These are phyloP conservation scores for Cucumis variabilis DNA, from an alignment of 331 rosid species.

Conservation along the genomic window DNA sequence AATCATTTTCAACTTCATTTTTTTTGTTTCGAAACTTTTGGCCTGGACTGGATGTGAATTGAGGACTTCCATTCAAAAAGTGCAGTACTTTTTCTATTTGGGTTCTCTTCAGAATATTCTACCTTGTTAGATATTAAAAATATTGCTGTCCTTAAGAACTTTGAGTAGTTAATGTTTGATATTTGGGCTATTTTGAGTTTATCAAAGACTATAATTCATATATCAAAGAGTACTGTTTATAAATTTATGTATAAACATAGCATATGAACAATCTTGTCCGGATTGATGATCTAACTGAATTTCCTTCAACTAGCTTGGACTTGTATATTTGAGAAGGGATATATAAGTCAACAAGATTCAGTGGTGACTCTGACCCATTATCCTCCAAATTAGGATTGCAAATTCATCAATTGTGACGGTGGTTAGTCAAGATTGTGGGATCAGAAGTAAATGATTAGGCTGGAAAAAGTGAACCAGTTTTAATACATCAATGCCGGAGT, in stretches of 20 bases:
- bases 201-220: not conserved
- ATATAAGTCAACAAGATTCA: not conserved
- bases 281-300: not conserved
- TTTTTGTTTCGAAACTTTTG: slow-evolving; percentile 11
- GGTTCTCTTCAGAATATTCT: slow-evolving; percentile 1
- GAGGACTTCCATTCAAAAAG: slow-evolving; percentile 19
- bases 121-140: not conserved
- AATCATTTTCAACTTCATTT: slow-evolving; percentile 17
- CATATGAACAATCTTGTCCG: slow-evolving; percentile 3
- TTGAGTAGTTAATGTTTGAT: not conserved
- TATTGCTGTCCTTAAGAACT: not conserved
- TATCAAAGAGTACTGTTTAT: too few species aligned
- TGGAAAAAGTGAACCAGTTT: slow-evolving; percentile 2
- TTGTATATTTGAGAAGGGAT: slow-evolving; percentile 1
- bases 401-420: slow-evolving; percentile 16
- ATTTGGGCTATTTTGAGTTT: not conserved
- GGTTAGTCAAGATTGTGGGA: slow-evolving; percentile 32
- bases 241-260: not conserved
- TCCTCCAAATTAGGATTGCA: not conserved
- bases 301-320: slow-evolving; percentile 23
- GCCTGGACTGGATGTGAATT: not conserved
- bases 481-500: not conserved
- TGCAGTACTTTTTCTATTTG: not conserved
- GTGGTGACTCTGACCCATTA: slow-evolving; percentile 15
- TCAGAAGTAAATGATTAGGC: slow-evolving; percentile 28